Evolutionary conservation across 352 stramenopile genomes (phyloP).

Genomic region (Pythium insidiosum): DNA sequence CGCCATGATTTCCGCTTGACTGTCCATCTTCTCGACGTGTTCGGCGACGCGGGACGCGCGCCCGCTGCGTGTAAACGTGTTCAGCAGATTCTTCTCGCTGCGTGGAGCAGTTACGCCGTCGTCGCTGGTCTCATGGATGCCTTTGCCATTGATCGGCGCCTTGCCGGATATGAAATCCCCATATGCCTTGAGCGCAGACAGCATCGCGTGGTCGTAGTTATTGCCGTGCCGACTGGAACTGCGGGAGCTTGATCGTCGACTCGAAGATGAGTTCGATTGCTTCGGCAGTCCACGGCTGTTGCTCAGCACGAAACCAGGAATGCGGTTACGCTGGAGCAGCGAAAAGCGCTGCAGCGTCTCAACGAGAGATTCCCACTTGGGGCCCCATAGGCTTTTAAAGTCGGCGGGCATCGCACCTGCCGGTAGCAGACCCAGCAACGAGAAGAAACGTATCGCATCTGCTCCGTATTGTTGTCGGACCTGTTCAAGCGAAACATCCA

Average conservation of each 20-base stretch:
- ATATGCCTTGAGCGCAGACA: conserved; percentile 60
- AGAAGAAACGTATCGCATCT: conserved; percentile 71
- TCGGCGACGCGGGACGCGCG: conserved; percentile 41
- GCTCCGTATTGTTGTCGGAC: conserved; percentile 55
- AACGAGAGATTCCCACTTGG: conserved; percentile 52
- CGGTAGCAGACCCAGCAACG: conserved; percentile 55
- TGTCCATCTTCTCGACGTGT: conserved; percentile 65
- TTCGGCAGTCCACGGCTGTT: conserved; percentile 47
- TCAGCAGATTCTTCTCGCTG: conserved; percentile 45
- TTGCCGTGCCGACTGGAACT: conserved; percentile 21
- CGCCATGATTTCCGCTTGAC: conserved; percentile 55
- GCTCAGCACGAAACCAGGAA: conserved; percentile 48
- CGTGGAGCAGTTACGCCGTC: not conserved
- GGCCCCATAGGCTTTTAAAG: conserved; percentile 68
- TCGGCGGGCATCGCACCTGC: conserved; percentile 68
- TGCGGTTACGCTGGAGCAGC: conserved; percentile 65
- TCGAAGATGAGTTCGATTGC: conserved; percentile 7
- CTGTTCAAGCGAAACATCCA: conserved; percentile 69
- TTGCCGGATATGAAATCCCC: conserved; percentile 57
- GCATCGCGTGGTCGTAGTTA: conserved; percentile 49
- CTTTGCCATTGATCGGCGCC: not conserved
- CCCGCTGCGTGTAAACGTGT: conserved; percentile 60
- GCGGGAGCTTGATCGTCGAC: conserved; percentile 2
- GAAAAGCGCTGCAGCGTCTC: conserved; percentile 69
- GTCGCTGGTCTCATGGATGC: not conserved